Percentiles rank a stretch among this genome's conserved stretches.
phyloP scores from a whole-genome alignment of 306 rosid genomes.

The Rosa persica region DNA sequence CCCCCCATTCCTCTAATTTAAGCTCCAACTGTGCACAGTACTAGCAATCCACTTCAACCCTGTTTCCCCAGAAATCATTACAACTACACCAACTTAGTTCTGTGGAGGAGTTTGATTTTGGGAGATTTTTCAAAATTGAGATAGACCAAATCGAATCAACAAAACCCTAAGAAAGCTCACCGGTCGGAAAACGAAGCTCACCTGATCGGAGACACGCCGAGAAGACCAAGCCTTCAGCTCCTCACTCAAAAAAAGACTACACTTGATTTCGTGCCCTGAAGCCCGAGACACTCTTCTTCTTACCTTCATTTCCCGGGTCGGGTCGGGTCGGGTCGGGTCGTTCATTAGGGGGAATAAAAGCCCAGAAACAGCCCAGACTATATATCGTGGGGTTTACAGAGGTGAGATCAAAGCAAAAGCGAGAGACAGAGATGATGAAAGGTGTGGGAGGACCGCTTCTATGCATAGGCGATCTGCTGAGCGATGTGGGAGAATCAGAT shows the following conservation, averaged over 20 bases:
- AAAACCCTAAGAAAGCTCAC: neutral
- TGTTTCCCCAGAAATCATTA: neutral
- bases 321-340: neutral
- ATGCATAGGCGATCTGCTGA: conserved; percentile 83
- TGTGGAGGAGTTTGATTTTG: neutral
- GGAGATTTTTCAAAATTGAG: neutral
- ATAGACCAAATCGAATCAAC: neutral
- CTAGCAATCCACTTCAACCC: neutral
- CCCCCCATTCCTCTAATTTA: conserved; percentile 44
- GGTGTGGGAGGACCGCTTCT: conserved; percentile 89
- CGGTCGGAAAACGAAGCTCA: neutral
- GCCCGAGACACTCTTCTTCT: too few species aligned
- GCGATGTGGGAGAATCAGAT: conserved; percentile 73
- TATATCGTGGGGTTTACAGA: neutral
- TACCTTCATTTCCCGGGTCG: neutral
- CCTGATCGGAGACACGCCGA: conserved; percentile 10
- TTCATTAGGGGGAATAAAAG: too few species aligned
- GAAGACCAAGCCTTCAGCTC: conserved; percentile 7
- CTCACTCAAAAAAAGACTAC: neutral
- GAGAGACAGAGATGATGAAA: conserved; percentile 40
- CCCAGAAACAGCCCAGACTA: neutral
- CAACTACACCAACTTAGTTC: neutral
- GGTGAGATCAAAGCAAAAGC: neutral
- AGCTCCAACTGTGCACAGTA: neutral
- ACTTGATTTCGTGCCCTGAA: neutral